Evolutionary conservation across 352 stramenopile genomes (phyloP).

Genomic region (Pythium volutum): DNA sequence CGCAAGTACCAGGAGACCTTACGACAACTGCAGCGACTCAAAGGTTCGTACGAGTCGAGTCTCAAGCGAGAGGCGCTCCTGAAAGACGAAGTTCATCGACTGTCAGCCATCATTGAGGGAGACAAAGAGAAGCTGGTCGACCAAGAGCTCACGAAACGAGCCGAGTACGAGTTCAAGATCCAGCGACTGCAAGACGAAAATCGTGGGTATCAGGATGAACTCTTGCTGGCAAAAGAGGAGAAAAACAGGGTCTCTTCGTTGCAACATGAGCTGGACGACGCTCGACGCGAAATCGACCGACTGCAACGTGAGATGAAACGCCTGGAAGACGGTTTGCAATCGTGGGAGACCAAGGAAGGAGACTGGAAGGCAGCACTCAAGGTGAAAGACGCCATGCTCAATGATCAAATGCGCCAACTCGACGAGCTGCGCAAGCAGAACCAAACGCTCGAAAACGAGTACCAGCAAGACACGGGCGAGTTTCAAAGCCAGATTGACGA

Average conservation of each 20-base stretch:
- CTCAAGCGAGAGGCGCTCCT: slow-evolving; percentile 42
- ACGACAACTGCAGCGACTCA: slow-evolving; percentile 34
- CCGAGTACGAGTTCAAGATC: slow-evolving; percentile 49
- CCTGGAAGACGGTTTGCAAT: slow-evolving; percentile 21
- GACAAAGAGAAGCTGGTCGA: slow-evolving; percentile 50
- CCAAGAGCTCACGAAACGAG: slow-evolving; percentile 37
- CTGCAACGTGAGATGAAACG: slow-evolving; percentile 28
- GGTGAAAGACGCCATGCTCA: slow-evolving; percentile 73
- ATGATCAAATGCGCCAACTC: slow-evolving; percentile 57
- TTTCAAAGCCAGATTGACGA: slow-evolving; percentile 55
- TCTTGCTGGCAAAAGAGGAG: slow-evolving; percentile 27
- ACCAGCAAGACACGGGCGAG: slow-evolving; percentile 47
- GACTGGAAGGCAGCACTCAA: slow-evolving; percentile 56
- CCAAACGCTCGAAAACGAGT: slow-evolving; percentile 34
- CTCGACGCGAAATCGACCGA: slow-evolving; percentile 13
- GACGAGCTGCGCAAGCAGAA: slow-evolving; percentile 35
- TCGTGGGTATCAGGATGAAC: slow-evolving; percentile 30
- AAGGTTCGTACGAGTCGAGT: slow-evolving; percentile 49
- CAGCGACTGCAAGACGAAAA: slow-evolving; percentile 27
- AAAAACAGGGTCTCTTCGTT: slow-evolving; percentile 20
- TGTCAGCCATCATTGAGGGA: slow-evolving; percentile 45
- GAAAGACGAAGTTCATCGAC: slow-evolving; percentile 37
- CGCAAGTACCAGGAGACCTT: slow-evolving; percentile 43
- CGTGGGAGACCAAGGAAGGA: slow-evolving; percentile 44
- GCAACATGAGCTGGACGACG: slow-evolving; percentile 27